Base-by-base conservation (phyloP, 257 asterid genomes). In the Lycium ferocissimum region DNA sequence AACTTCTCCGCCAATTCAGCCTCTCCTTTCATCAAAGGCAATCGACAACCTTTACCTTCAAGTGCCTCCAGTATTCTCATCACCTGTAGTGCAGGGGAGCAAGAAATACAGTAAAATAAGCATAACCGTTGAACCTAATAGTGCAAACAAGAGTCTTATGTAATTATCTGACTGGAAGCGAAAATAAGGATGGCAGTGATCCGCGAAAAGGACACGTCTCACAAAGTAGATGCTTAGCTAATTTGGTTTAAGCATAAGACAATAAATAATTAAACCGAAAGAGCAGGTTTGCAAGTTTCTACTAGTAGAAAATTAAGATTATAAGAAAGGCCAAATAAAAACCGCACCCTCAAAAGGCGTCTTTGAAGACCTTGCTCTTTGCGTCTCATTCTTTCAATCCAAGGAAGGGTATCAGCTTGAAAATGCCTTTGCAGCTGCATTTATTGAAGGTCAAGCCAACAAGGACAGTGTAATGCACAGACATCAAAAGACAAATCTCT, bases 1-100 rank as follows among this genome's bases (percentile, higher is more conserved):
- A 97, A 89, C 90, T 92, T 97, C 91, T 97, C 98, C 7, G 98
- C 98, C 90, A 97, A 90, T 88, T 95, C 99, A 82, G 93, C 99
- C 91, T 97, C 99, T 72, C 96, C 98, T 89, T 94, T 95, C 94
- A 89, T 92, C 84, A 95, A 85, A 86, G 99, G 99, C 62, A 95
- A 86, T 76, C 98, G 91, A 85, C 90, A 91, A 40, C 98, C 99
- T 89, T 93, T 97, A 75, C 96, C 91, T 90, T 95, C 98, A 84
- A 97, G 88, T 53, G 98, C 97, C 91, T 97, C 99, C 76, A 94
- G 84, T 86, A 95, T 92, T 90, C 98, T 93, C 98, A 92, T 97
- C 66, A 92, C 91, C 99, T 97, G 92, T 83, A 84, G 63, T 82
- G 20, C 65, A 86, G 38, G 18, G 71, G 17, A 83, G 22, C 65